These are phyloP conservation scores for Malassezia arunalokei DNA, from an alignment of 1,284 basidiomycete species.

Conservation along the genomic window DNA sequence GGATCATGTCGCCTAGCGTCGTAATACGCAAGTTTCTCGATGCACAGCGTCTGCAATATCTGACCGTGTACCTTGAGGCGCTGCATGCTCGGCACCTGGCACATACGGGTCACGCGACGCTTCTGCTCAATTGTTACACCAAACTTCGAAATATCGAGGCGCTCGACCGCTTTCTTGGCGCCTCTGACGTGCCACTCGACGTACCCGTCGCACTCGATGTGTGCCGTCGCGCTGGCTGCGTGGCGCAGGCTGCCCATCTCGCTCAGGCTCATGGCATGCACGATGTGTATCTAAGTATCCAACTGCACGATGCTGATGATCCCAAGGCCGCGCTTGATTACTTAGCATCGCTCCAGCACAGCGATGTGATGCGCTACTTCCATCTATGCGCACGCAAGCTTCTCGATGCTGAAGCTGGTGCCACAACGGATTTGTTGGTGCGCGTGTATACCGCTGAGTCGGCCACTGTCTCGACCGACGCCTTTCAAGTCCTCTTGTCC, in stretches of 20 bases:
- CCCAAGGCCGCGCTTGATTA: conserved; percentile 71
- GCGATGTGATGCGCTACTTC: conserved; percentile 49
- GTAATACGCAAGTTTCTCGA: conserved; percentile 94
- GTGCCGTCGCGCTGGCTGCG: conserved; percentile 89
- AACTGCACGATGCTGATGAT: conserved; percentile 81
- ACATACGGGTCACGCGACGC: conserved; percentile 90
- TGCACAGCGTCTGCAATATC: conserved; percentile 83
- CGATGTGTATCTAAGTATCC: conserved; percentile 83
- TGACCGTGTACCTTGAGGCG: conserved; percentile 90
- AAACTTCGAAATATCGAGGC: conserved; percentile 82
- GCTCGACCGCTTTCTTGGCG: conserved; percentile 72
- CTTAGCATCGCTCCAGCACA: conserved; percentile 62
- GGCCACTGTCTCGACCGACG: conserved; percentile 52
- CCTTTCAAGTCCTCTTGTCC: conserved; percentile 76
- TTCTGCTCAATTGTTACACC: conserved; percentile 66
- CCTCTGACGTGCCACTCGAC: conserved; percentile 65
- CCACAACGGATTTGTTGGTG: conserved; percentile 78
- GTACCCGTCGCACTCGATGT: conserved; percentile 92
- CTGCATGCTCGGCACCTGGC: conserved; percentile 77
- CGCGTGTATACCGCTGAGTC: conserved; percentile 8
- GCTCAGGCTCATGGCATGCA: conserved; percentile 80
- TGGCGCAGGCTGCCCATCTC: conserved; percentile 83
- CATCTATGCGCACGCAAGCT: conserved; percentile 50
- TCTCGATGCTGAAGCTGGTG: conserved; percentile 65
- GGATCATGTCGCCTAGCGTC: conserved; percentile 79